Base-by-base conservation (phyloP, 164 flowering plant genomes). In the Nymphaea colorata region DNA sequence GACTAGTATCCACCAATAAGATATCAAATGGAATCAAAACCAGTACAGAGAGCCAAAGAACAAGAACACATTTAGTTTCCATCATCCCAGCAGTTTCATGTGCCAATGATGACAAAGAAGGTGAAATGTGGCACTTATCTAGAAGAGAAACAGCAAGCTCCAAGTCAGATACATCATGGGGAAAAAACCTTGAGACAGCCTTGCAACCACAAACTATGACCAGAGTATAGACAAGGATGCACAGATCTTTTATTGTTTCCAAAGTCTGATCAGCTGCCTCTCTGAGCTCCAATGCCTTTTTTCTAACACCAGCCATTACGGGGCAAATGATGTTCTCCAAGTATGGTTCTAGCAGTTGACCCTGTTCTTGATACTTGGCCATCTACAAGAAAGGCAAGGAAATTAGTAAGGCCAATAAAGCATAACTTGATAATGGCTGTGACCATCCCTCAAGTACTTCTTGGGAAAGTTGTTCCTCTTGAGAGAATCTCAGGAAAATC, bases 61-160 rank as follows among this genome's bases (percentile, higher is more conserved):
- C 83, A 45, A 87, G 70, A 65, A 94, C 84, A 76, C 97, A 94
- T 75, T 94, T 82, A 44, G 93, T 84, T 77, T 91, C 96, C 98
- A 94, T 91, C 75, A 88, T 97, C 72, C 98, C 98, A 11, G 97
- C 86, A 76, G 97, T 94, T 75, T 91, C 97, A 63, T 90, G 93
- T 67, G 96, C 74, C 73, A 85, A 66, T 7, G 93, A 84, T 60
- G 95, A 76, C 64, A 59, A 80, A 6, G 90, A 76, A 68, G 78
- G 77, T 57, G 76, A 70, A 51, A 69, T 68, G 66, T 91, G 95
- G 75, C 90, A 88, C 73, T 83, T 87, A 75, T 89, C 97, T 69
- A 94, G 67, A 18, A 94, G 94, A 69, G 95, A 86, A 44, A 91
- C 96, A 5, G 99, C 97, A 60, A 90, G 89, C 74, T 94, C 99